Evolutionary conservation across 495 filamentous ascomycete species (phyloP).

Genomic region (Lasiosphaeria hispida): DNA sequence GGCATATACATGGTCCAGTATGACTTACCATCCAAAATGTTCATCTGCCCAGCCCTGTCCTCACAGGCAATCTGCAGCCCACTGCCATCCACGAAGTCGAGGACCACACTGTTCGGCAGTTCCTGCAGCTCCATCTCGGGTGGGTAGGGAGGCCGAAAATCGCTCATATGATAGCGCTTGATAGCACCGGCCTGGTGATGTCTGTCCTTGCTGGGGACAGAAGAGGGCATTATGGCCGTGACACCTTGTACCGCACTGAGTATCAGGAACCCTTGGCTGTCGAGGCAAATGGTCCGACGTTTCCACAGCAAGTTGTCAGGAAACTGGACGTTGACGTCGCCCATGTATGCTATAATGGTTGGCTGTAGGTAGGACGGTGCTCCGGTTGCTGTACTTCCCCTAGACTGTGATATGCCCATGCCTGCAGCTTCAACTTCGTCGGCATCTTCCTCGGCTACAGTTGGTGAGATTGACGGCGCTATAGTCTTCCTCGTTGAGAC

Average conservation of each 20-base stretch:
- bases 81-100: slow-evolving; percentile 82
- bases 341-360: slow-evolving; percentile 61
- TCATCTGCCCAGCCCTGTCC: slow-evolving; percentile 67
- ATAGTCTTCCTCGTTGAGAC: slow-evolving; percentile 58
- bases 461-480: slow-evolving; percentile 53
- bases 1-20: neutral
- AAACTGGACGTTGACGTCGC: slow-evolving; percentile 91
- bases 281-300: slow-evolving; percentile 74
- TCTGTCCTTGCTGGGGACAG: slow-evolving; percentile 44
- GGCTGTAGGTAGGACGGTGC: slow-evolving; percentile 29
- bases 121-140: slow-evolving; percentile 89
- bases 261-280: slow-evolving; percentile 73
- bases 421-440: slow-evolving; percentile 42
- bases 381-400: slow-evolving; percentile 26
- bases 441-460: slow-evolving; percentile 61
- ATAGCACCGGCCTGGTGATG: slow-evolving; percentile 42
- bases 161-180: slow-evolving; percentile 76
- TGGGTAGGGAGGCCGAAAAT: slow-evolving; percentile 72
- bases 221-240: slow-evolving; percentile 32
- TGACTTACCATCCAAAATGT: slow-evolving; percentile 63
- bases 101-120: slow-evolving; percentile 77
- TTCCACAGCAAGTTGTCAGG: slow-evolving; percentile 93
- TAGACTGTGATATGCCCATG: slow-evolving; percentile 23
- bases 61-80: slow-evolving; percentile 84
- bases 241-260: slow-evolving; percentile 55